Base-by-base conservation (phyloP, 495 filamentous ascomycete species). In the Astrothelium subdiscretum region DNA sequence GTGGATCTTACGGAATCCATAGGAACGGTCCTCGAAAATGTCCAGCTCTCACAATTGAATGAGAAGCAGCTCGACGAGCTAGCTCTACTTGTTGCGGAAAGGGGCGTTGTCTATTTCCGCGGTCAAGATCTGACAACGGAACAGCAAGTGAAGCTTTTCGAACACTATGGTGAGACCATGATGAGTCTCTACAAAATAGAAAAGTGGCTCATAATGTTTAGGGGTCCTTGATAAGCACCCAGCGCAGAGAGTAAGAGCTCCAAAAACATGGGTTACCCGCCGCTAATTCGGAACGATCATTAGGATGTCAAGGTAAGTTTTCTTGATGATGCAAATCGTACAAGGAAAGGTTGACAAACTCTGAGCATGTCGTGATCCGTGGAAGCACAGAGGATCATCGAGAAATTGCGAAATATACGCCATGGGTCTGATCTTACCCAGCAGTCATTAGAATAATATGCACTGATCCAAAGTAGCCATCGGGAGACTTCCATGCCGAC, bases 1-100 rank as follows among this genome's bases (percentile, higher is more conserved):
- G 72, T 75, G 6, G 72, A 79, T 65, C 67, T 83, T 57, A 83
- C 80, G n/a, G 80, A 82, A 66, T 78, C 75, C 42, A 57, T 63
- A 40, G 62, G 61, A 1, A 66, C 65, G 2, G 27, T 63, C 29
- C 62, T 66, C 59, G 26, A 52, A 13, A 44, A 57, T 43, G 44
- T 65, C 32, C 65, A 67, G 35, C 57, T 67, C 6, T 64, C 62
- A 27, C 51, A 54, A 42, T 38, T 67, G 6, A 59, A 35, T 31
- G 32, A 57, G 8, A n/a, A 27, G n/a, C 61, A 62, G 24, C 57
- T 60, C 0, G 62, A 67, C 31, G 65, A 67, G 40, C 65, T 67
- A 29, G 65, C 65, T 2, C 44, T 67, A n/a, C 61, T 62, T 15
- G 65, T 67, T 22, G 27, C 65, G 13, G 61, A 65, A 52, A 65